These are phyloP conservation scores for Plasmodium reichenowi DNA, from an alignment of 169 alveolate genomes.

Conservation along the genomic window DNA sequence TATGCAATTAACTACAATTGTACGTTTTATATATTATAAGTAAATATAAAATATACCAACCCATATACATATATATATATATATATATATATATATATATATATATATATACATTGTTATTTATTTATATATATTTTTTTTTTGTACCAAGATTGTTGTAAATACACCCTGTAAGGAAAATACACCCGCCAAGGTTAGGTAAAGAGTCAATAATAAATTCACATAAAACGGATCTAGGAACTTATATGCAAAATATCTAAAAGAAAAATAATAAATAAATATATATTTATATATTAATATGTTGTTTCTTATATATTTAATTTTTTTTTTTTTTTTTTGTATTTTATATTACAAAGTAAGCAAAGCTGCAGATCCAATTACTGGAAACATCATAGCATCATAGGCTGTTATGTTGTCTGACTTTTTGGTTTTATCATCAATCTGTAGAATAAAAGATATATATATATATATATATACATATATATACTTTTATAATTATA, in stretches of 20 bases:
- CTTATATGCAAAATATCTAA: conserved; percentile 76
- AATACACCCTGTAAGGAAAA: conserved; percentile 69
- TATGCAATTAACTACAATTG: no score
- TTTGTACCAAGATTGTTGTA: conserved; percentile 39
- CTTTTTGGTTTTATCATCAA: conserved; percentile 40
- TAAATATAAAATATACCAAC: no score
- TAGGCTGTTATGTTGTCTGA: conserved; percentile 68
- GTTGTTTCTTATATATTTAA: neutral
- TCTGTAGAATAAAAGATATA: neutral
- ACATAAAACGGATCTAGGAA: conserved; percentile 74
- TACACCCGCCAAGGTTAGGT: conserved; percentile 71
- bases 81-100: neutral
- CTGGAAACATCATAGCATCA: conserved; percentile 77
- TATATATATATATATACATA: neutral
- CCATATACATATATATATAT: neutral
- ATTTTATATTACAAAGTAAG: conserved; percentile 53
- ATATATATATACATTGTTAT: neutral
- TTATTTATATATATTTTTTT: no score
- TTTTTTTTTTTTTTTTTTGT: neutral
- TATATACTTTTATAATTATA: no score
- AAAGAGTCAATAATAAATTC: conserved; percentile 60
- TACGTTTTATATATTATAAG: neutral
- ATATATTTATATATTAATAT: neutral
- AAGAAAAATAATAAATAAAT: neutral
- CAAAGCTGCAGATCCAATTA: conserved; percentile 74